Evolutionary conservation across 164 flowering plant species (phyloP).

Genomic region (grape (Vitis vinifera)): DNA sequence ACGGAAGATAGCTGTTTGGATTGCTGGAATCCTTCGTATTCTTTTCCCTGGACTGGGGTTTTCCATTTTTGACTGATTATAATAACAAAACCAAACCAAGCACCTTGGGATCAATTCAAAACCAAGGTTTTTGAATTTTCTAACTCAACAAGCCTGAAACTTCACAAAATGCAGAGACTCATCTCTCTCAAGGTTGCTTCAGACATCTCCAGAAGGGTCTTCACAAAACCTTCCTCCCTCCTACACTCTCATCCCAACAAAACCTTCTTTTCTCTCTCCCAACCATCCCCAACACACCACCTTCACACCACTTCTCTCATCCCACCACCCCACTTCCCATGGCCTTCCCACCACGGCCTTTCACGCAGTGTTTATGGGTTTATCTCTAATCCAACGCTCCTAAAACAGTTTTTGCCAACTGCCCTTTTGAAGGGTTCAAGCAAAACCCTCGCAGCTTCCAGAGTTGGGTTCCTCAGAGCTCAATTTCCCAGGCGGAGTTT

Average conservation of each 20-base stretch:
- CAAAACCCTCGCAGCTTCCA: slow-evolving; percentile 12
- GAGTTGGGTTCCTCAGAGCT: slow-evolving; percentile 15
- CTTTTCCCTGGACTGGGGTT: too few relatives aligned
- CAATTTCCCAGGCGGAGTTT: slow-evolving; percentile 17
- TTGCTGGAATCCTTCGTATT: too few relatives aligned
- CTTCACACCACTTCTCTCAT: slow-evolving; percentile 2
- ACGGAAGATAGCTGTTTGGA: too few relatives aligned
- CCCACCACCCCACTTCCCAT: slow-evolving; percentile 5
- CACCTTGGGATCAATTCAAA: too few relatives aligned
- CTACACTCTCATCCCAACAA: slow-evolving; percentile 7
- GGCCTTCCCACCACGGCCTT: slow-evolving; percentile 15
- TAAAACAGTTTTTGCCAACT: slow-evolving; percentile 14
- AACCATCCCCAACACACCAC: slow-evolving; percentile 4
- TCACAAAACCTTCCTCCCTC: not conserved
- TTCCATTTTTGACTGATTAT: too few relatives aligned
- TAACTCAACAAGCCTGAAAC: too few relatives aligned
- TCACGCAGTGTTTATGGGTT: slow-evolving; percentile 13
- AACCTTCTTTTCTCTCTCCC: slow-evolving; percentile 12
- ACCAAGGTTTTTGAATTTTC: too few relatives aligned
- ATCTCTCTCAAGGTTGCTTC: slow-evolving; percentile 20
- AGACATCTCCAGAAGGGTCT: slow-evolving; percentile 11
- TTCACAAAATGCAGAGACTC: slow-evolving; percentile 27
- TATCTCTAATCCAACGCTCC: slow-evolving; percentile 20
- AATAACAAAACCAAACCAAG: too few relatives aligned
- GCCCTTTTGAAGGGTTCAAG: slow-evolving; percentile 23